Percentiles rank a stretch among this genome's conserved stretches.
These are phyloP conservation scores for Suillus alpinus DNA, from an alignment of 768 basidiomycete genomes.

Conservation along the genomic window DNA sequence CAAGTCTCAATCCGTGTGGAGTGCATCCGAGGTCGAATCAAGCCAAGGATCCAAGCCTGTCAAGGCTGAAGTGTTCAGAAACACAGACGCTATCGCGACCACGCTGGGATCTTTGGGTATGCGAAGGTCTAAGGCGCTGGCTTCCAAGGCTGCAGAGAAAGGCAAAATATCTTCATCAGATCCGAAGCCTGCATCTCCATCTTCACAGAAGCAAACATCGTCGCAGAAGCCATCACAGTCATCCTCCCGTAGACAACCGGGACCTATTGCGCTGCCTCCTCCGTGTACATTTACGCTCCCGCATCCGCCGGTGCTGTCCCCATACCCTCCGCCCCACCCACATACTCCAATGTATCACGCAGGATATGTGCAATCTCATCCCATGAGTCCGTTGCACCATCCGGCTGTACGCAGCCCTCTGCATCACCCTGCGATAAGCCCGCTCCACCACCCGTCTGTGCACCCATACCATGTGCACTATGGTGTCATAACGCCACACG, in stretches of 20 bases:
- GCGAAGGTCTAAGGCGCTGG: constrained; percentile 27
- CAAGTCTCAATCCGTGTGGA: constrained; percentile 14
- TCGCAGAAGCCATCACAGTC: constrained; percentile 16
- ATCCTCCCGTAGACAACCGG: constrained; percentile 54
- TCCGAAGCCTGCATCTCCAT: constrained; percentile 17
- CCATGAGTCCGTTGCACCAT: constrained; percentile 39
- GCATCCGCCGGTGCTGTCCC: constrained; percentile 31
- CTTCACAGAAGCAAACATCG: constrained; percentile 1
- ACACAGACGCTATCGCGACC: constrained; percentile 14
- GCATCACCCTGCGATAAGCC: constrained; percentile 23
- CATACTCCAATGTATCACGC: constrained; percentile 41
- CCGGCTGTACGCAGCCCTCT: constrained; percentile 31
- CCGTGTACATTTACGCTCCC: constrained; percentile 47
- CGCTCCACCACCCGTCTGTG: constrained; percentile 26
- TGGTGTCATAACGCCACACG: constrained; percentile 63
- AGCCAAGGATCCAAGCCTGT: constrained; percentile 9
- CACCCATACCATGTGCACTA: constrained; percentile 27
- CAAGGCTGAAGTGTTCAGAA: constrained; percentile 16
- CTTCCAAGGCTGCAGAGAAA: constrained; percentile 23
- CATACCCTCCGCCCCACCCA: constrained; percentile 25
- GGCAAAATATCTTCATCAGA: constrained; percentile 10
- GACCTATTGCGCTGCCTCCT: constrained; percentile 67
- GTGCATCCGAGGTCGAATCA: constrained; percentile 13
- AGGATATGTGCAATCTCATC: constrained; percentile 25
- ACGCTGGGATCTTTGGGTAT: constrained; percentile 27